Evolutionary conservation across 495 filamentous ascomycete genomes (phyloP).

Genomic region (Talaromyces wortmannii): DNA sequence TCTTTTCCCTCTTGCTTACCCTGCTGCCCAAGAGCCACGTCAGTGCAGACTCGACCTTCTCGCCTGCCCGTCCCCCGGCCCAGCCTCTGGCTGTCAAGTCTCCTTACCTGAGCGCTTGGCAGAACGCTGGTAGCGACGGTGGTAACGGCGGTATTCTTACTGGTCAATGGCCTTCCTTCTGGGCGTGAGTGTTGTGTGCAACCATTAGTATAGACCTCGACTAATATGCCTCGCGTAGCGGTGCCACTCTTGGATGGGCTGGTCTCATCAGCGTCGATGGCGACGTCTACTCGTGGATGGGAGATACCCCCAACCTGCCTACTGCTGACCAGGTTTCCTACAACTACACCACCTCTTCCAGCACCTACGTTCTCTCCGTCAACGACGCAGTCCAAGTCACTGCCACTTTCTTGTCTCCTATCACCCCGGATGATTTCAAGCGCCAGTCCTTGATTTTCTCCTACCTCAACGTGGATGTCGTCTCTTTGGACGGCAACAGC

Average conservation of each 20-base stretch:
- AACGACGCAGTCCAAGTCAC: slow-evolving; percentile 41
- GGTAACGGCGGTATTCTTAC: slow-evolving; percentile 54
- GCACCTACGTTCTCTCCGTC: slow-evolving; percentile 48
- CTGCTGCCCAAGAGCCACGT: slow-evolving; percentile 6
- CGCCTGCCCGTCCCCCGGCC: slow-evolving; percentile 48
- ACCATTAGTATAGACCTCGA: no score
- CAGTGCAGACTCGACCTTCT: slow-evolving; percentile 37
- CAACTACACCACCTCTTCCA: slow-evolving; percentile 53
- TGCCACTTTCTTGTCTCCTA: slow-evolving; percentile 50
- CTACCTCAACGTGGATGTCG: slow-evolving; percentile 47
- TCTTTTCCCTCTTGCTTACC: not conserved
- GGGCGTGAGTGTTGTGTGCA: slow-evolving; percentile 31
- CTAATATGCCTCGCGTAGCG: slow-evolving; percentile 15
- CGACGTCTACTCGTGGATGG: slow-evolving; percentile 51
- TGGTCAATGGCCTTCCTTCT: slow-evolving; percentile 51
- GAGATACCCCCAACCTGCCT: slow-evolving; percentile 13
- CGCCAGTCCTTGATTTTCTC: slow-evolving; percentile 50
- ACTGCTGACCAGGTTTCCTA: slow-evolving; percentile 43
- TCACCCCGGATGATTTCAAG: slow-evolving; percentile 48
- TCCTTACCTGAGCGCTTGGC: slow-evolving; percentile 52
- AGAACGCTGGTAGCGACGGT: slow-evolving; percentile 21
- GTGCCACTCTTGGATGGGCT: slow-evolving; percentile 45
- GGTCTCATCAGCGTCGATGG: slow-evolving; percentile 53
- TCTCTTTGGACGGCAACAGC: slow-evolving; percentile 40
- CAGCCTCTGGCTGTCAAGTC: slow-evolving; percentile 52